phyloP scores from a whole-genome alignment of 2,329 filamentous ascomycete species.

The Onygenales sp. region DNA sequence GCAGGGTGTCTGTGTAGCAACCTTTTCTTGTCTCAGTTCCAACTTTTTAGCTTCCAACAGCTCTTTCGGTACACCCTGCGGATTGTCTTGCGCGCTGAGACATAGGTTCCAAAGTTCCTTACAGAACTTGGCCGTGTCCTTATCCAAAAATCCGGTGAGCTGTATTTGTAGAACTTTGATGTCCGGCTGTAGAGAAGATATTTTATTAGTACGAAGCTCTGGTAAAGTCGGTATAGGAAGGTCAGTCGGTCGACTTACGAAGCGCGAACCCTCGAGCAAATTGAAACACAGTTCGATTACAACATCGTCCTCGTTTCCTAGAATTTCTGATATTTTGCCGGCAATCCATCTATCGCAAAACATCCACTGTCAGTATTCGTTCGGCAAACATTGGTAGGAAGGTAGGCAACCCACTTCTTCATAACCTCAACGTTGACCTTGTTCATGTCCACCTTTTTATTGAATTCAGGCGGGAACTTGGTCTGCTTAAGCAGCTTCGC shows the following conservation, averaged over 20 bases:
- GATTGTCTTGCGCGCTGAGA: constrained; percentile 77
- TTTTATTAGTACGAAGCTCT: constrained; percentile 14
- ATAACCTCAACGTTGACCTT: constrained; percentile 97
- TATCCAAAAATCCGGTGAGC: constrained; percentile 88
- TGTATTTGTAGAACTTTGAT: constrained; percentile 94
- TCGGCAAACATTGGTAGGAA: neutral
- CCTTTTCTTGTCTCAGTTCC: constrained; percentile 92
- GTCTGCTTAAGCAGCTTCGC: constrained; percentile 82
- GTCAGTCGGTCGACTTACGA: constrained; percentile 46
- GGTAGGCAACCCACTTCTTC: constrained; percentile 63
- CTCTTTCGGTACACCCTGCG: constrained; percentile 88
- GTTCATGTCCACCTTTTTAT: constrained; percentile 88
- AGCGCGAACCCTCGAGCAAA: constrained; percentile 61
- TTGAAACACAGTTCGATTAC: constrained; percentile 76
- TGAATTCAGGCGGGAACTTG: constrained; percentile 90
- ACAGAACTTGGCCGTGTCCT: constrained; percentile 80
- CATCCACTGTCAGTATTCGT: constrained; percentile 3
- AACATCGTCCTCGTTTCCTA: constrained; percentile 91
- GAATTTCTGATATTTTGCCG: constrained; percentile 72
- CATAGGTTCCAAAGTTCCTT: constrained; percentile 90
- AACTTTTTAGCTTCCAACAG: constrained; percentile 92
- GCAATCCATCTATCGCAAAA: constrained; percentile 73
- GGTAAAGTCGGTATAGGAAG: constrained; percentile 2
- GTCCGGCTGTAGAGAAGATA: constrained; percentile 57
- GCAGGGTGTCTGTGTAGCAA: constrained; percentile 27